These are phyloP conservation scores for Boletus rubescentipes DNA, from an alignment of 768 basidiomycete species.

Conservation along the genomic window DNA sequence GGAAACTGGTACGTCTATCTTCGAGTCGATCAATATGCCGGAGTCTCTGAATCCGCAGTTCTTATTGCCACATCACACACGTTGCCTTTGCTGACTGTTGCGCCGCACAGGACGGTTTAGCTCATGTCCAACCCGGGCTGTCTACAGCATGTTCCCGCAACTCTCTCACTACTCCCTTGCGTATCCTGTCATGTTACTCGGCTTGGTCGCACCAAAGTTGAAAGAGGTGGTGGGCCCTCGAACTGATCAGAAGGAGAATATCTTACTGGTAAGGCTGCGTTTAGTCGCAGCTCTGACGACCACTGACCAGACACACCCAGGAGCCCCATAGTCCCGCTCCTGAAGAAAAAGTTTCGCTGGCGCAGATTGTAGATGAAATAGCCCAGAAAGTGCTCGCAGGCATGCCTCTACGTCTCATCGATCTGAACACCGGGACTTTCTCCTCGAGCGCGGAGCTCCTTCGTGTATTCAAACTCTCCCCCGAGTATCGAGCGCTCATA, in stretches of 20 bases:
- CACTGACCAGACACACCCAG: not conserved
- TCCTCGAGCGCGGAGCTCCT: constrained; percentile 18
- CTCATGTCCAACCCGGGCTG: not conserved
- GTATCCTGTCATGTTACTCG: constrained; percentile 11
- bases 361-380: constrained; percentile 17
- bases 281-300: not conserved
- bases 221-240: not conserved
- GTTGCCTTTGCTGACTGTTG: not conserved
- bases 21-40: too few species aligned
- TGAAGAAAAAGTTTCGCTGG: constrained; percentile 7
- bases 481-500: constrained; percentile 13
- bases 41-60: too few species aligned
- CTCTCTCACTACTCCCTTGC: constrained; percentile 4
- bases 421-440: constrained; percentile 21
- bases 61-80: not conserved
- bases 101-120: not conserved
- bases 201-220: constrained; percentile 1
- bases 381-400: constrained; percentile 15
- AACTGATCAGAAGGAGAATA: not conserved
- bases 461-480: constrained; percentile 15
- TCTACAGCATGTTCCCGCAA: constrained; percentile 1
- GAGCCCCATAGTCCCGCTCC: not conserved
- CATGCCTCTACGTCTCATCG: constrained; percentile 26
- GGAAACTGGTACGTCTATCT: too few species aligned
- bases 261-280: constrained; percentile 2